A percentile compares a stretch with the other conserved stretches of the same genome.
Conservation (phyloP, 2,329 filamentous ascomycete genomes). For the Hypoxylon sp. region DNA sequence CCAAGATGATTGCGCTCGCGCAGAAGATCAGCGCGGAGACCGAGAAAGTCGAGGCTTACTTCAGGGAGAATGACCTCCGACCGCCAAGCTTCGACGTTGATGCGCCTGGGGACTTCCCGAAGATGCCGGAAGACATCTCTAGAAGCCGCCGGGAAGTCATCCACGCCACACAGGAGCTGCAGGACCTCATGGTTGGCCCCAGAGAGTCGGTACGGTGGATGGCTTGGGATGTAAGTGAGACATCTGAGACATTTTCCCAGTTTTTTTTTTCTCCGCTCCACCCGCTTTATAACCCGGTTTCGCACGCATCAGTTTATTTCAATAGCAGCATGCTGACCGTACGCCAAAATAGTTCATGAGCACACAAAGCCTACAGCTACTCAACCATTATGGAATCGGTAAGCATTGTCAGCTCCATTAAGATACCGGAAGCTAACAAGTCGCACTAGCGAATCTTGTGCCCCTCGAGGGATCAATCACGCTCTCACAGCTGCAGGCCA, state of each 20-base stretch:
- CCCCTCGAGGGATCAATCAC: slow-evolving; percentile 63
- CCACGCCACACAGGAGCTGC: slow-evolving; percentile 64
- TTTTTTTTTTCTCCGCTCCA: slow-evolving; percentile 1
- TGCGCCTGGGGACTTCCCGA: slow-evolving; percentile 63
- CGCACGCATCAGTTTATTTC: neutral
- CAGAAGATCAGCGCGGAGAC: slow-evolving; percentile 64
- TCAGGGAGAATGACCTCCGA: slow-evolving; percentile 60
- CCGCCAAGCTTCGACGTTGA: slow-evolving; percentile 63
- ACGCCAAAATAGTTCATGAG: slow-evolving; percentile 61
- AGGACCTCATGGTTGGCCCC: slow-evolving; percentile 64
- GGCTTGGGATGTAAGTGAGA: slow-evolving; percentile 64
- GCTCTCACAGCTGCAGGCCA: slow-evolving; percentile 62
- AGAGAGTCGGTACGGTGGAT: slow-evolving; percentile 67
- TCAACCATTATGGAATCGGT: slow-evolving; percentile 68
- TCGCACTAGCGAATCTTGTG: slow-evolving; percentile 63
- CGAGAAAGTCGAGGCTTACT: slow-evolving; percentile 64
- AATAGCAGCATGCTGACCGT: slow-evolving; percentile 33
- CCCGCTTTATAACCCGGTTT: neutral
- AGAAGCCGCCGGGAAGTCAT: slow-evolving; percentile 64
- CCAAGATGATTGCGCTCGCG: slow-evolving; percentile 63
- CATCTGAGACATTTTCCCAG: slow-evolving; percentile 1
- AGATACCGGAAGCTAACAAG: slow-evolving; percentile 23
- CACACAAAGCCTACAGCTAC: slow-evolving; percentile 64
- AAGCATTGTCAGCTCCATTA: slow-evolving; percentile 34
- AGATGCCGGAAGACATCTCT: slow-evolving; percentile 62